A percentile compares a stretch with the other conserved stretches of the same genome.
Evolutionary conservation across 108 stramenopile genomes (phyloP).

Genomic region (Parietichytrium sp.): DNA sequence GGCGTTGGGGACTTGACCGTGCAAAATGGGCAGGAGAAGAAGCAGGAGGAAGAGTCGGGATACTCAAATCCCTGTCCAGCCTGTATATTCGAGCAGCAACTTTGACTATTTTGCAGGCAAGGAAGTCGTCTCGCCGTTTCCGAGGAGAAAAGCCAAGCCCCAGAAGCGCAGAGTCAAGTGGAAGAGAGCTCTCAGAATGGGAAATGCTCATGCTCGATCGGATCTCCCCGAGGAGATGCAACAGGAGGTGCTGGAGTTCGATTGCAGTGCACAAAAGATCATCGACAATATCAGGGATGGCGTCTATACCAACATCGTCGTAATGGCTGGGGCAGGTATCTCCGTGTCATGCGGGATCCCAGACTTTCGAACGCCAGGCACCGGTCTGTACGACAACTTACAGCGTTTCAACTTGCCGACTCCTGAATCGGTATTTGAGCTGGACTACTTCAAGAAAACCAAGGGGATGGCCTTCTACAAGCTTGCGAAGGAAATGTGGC

Average conservation of each 20-base stretch:
- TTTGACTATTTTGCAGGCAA: no score
- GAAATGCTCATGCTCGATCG: background rate
- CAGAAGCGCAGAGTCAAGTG: no score
- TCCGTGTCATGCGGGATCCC: conserved; percentile 83
- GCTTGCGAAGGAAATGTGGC: conserved; percentile 72
- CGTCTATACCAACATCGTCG: conserved; percentile 3
- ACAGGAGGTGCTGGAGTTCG: conserved; percentile 1
- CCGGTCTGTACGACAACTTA: conserved; percentile 84
- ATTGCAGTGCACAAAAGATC: background rate
- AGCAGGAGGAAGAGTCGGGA: no score
- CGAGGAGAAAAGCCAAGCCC: no score
- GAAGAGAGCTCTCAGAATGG: no score
- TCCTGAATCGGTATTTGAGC: conserved; percentile 86
- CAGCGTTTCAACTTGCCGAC: conserved; percentile 80
- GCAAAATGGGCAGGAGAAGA: no score
- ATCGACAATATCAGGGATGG: conserved; percentile 12
- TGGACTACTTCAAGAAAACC: conserved; percentile 67
- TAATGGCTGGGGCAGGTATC: conserved; percentile 63
- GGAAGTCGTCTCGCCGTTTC: no score
- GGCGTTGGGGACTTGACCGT: no score
- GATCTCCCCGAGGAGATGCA: conserved; percentile 14
- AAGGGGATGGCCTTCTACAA: conserved; percentile 51
- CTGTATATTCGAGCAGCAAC: no score
- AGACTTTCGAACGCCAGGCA: conserved; percentile 85
- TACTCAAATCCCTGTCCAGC: no score